phyloP scores from a whole-genome alignment of 345 rosid genomes.

The Sapria himalayana region DNA sequence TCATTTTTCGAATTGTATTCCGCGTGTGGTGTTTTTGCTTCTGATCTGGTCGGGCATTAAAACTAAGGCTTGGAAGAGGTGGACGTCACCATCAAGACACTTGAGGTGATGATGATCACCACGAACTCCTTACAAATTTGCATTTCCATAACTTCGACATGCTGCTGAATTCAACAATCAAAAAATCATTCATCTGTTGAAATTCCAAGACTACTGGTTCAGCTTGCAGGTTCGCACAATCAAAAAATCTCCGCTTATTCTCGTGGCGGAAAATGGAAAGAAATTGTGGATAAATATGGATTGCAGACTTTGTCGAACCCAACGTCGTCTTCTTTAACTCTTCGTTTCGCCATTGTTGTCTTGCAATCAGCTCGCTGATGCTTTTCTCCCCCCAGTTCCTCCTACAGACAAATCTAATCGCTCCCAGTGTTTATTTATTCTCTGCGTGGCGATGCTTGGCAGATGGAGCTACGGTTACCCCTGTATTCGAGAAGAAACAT shows the following conservation, averaged over 20 bases:
- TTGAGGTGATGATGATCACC: slow-evolving; percentile 62
- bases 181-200: slow-evolving; percentile 55
- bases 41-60: slow-evolving; percentile 72
- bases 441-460: too few relatives aligned
- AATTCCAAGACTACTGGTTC: slow-evolving; percentile 59
- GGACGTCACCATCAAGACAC: slow-evolving; percentile 90
- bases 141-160: slow-evolving; percentile 44
- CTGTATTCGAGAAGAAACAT: too few relatives aligned
- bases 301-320: too few relatives aligned
- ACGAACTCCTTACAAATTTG: too few relatives aligned
- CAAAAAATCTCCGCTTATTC: slow-evolving; percentile 5
- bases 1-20: slow-evolving; percentile 8
- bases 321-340: too few relatives aligned
- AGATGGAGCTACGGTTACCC: too few relatives aligned
- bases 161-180: slow-evolving; percentile 48
- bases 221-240: slow-evolving; percentile 44
- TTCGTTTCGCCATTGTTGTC: too few relatives aligned
- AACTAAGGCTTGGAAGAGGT: slow-evolving; percentile 85
- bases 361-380: too few relatives aligned
- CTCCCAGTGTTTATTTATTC: too few relatives aligned
- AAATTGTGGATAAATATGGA: slow-evolving; percentile 74
- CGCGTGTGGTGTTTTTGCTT: slow-evolving; percentile 16
- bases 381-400: too few relatives aligned
- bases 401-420: too few relatives aligned
- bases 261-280: slow-evolving; percentile 73